phyloP scores from a whole-genome alignment of 371 early-diverging fungal species.

The Furculomyces boomerangus region DNA sequence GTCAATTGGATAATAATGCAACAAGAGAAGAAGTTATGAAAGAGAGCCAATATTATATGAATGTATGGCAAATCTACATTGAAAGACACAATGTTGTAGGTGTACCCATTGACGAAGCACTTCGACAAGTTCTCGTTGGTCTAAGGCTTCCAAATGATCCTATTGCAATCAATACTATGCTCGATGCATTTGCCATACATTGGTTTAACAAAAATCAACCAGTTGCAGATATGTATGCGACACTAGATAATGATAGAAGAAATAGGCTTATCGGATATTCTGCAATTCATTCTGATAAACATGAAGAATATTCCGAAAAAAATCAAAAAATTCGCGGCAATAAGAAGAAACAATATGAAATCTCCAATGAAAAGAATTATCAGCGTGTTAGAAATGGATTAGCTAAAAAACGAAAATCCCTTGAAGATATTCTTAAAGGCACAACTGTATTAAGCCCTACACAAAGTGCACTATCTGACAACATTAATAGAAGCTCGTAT shows the following conservation, averaged over 20 bases:
- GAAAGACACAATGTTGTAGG: conserved; percentile 52
- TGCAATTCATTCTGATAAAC: background rate
- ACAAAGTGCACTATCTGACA: too few species aligned
- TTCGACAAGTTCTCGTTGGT: conserved; percentile 51
- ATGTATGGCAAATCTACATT: conserved; percentile 51
- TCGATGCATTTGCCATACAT: conserved; percentile 58
- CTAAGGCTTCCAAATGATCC: conserved; percentile 60
- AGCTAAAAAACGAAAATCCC: background rate
- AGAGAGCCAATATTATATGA: conserved; percentile 22
- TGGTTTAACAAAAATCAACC: conserved; percentile 39
- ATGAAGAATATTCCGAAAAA: background rate
- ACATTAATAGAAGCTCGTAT: background rate
- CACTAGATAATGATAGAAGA: background rate
- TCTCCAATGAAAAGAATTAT: too few species aligned
- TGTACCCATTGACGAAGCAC: conserved; percentile 56
- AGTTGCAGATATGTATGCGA: background rate
- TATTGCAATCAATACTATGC: conserved; percentile 50
- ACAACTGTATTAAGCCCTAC: too few species aligned
- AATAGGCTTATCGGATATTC: background rate
- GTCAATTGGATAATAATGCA: conserved; percentile 18
- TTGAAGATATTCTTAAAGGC: background rate
- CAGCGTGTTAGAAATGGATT: background rate
- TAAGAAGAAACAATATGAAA: too few species aligned
- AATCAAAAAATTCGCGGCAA: too few species aligned
- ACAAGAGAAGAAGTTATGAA: conserved; percentile 21